These are phyloP conservation scores for Neurospora sp. DNA, from an alignment of 495 filamentous ascomycete genomes.

Conservation along the genomic window DNA sequence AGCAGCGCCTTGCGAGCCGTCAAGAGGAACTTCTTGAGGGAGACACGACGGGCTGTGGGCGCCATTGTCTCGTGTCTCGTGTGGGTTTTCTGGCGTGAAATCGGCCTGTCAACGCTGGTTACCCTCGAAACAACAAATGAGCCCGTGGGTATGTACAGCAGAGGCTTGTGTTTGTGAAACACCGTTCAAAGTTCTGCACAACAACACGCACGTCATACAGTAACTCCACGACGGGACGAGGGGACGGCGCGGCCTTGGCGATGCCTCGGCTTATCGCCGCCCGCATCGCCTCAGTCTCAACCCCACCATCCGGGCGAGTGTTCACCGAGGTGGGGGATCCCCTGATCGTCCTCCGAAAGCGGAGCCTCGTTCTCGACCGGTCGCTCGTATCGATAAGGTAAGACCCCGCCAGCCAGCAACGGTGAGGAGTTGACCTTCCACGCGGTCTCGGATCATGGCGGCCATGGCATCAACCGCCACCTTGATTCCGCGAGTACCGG, in stretches of 20 bases:
- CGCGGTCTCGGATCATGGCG: neutral
- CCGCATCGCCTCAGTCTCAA: neutral
- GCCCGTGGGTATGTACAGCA: neutral
- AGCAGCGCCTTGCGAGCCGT: constrained; percentile 31
- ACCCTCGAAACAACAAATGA: neutral
- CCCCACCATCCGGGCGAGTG: neutral
- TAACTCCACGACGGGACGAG: neutral
- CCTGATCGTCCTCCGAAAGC: neutral
- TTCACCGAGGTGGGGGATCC: neutral
- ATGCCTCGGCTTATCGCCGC: neutral
- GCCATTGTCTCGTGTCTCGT: neutral
- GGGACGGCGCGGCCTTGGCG: neutral
- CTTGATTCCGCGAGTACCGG: neutral
- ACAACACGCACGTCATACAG: neutral
- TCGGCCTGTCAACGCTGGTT: neutral
- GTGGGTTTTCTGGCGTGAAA: neutral
- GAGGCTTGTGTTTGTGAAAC: neutral
- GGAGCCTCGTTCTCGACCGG: neutral
- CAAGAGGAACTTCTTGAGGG: constrained; percentile 28
- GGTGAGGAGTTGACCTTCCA: neutral
- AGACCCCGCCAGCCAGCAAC: neutral
- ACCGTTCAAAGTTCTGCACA: neutral
- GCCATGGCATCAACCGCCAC: neutral
- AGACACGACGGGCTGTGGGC: constrained; percentile 5
- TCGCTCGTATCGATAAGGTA: neutral